Evolutionary conservation across 2,329 filamentous ascomycete species (phyloP), one percentile per base, ranked within the genome.

Genomic region (Aureobasidium subglaciale): DNA sequence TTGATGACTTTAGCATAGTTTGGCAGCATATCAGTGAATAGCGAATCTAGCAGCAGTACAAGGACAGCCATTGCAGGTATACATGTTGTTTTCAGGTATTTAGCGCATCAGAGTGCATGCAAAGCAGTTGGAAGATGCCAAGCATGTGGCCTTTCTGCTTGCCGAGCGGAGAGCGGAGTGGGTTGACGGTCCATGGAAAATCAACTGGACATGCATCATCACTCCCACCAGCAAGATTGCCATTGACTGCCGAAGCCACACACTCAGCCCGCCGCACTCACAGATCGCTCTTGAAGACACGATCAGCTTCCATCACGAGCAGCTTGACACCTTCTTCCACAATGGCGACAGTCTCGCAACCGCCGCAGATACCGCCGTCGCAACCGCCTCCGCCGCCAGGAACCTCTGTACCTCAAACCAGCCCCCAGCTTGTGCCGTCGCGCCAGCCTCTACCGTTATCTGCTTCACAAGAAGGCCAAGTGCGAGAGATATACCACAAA

Each of bases 361-460:
- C 50, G 29, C 50, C 50, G 27, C 50, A 54, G 38, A 42, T 38
- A 43, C 50, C 37, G 9, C 50, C 50, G 15, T 20, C 37, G 22
- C 50, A 42, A 42, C 38, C 38, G n/a, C 50, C 50, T 29, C 38
- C 50, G 18, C 25, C 50, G 3, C 37, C 50, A 9, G 50, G 50
- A 43, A 35, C 40, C 27, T 32, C 54, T 13, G 54, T 40, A 25
- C 22, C 32, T 24, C 22, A 41, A 16, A 48, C 24, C 11, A 32
- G 30, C 8, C 54, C 42, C 7, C 41, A 56, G 16, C 32, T 56
- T 5, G 46, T 54, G 18, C 59, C 59, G 18, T 57, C 64, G 68
- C 81, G 83, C 63, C 93, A 92, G 66, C 91, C 91, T 15, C 75
- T 95, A 40, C 91, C 91, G 25, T 78, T 96, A 56, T 91, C 88